These are phyloP conservation scores for Pseudogymnoascus sp. DNA, from an alignment of 2,329 filamentous ascomycete genomes.

Conservation along the genomic window DNA sequence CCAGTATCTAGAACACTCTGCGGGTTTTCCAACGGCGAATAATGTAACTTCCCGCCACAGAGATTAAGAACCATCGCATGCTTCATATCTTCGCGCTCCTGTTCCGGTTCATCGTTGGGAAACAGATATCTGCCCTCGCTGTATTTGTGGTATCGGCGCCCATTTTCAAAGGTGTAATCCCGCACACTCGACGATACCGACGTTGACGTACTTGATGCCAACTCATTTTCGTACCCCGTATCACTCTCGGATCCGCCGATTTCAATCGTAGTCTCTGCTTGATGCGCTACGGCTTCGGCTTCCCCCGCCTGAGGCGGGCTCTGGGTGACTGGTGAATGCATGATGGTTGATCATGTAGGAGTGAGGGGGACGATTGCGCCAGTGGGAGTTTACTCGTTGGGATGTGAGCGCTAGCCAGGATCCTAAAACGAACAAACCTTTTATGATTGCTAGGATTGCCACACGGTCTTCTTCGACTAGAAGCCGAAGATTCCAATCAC, in stretches of 20 bases:
- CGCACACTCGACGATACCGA: conserved; percentile 28
- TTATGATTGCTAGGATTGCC: background rate
- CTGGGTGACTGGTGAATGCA: background rate
- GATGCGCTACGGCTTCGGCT: background rate
- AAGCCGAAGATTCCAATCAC: background rate
- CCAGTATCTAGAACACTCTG: conserved; percentile 15
- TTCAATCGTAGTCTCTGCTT: background rate
- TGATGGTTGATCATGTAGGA: background rate
- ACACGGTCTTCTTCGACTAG: background rate
- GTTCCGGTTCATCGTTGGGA: conserved; percentile 51
- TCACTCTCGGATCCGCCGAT: background rate
- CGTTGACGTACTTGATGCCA: conserved; percentile 15
- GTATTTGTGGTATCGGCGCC: conserved; percentile 47
- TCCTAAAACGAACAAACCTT: background rate
- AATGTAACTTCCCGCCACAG: conserved; percentile 18
- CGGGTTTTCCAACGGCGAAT: conserved; percentile 8
- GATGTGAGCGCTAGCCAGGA: background rate
- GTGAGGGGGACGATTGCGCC: background rate
- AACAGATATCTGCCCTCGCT: conserved; percentile 46
- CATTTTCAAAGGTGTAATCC: conserved; percentile 46
- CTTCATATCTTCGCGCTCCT: conserved; percentile 45
- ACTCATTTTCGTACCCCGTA: conserved; percentile 8
- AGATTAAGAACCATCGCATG: conserved; percentile 19
- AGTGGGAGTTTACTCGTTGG: background rate
- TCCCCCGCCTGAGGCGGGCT: background rate